Base-by-base conservation (phyloP, 2,329 filamentous ascomycete genomes). In the Sporothrix curviconia region DNA sequence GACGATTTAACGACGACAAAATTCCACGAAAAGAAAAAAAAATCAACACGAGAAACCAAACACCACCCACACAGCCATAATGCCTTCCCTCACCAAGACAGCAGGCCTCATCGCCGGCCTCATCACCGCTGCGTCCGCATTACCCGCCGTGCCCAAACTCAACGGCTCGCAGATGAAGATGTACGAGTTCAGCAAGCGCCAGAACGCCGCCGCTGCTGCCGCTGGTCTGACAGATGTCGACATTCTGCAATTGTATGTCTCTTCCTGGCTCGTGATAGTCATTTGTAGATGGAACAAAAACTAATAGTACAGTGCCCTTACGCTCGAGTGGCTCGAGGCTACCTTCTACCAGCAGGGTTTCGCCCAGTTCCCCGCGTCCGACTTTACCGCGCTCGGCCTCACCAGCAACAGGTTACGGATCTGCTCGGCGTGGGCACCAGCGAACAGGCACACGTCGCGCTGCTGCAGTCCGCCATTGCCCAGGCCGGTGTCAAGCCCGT, bases 341-440 rank as follows among this genome's bases (percentile, higher is more conserved):
- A 76, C 78, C 56, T 90, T 89, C 72, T 90, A 91, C 77, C 77
- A 81, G 64, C 78, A 87, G 67, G 86, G 85, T 37, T 87, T 90
- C 67, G 76, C 77, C 61, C 79, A 82, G 69, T 88, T 90, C 73
- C 76, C 81, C 25, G 77, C 80, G 40, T 69, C 77, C 30, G 82
- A 89, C 66, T 90, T 91, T 71, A 68, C 73, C 24, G 81, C 82
- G 37, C 75, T 86, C 14, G 85, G 85, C 60, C 76, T 87, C 59
- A 75, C 69, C 70, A 76, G 40, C 66, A 67, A 42, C 76, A 86
- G 62, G 76, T 86, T 63, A 72, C 74, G 51, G 82, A 86, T 66
- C 76, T 90, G 54, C 77, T 82, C 71, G 69, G 74, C 56, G 81
- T 90, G 59, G 83, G 82, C 62, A 65, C 74, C 59, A 86, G 83